Percentiles rank a stretch among this genome's conserved stretches.
These are phyloP conservation scores for Trichothecium roseum DNA, from an alignment of 2,329 filamentous ascomycete genomes.

Conservation along the genomic window DNA sequence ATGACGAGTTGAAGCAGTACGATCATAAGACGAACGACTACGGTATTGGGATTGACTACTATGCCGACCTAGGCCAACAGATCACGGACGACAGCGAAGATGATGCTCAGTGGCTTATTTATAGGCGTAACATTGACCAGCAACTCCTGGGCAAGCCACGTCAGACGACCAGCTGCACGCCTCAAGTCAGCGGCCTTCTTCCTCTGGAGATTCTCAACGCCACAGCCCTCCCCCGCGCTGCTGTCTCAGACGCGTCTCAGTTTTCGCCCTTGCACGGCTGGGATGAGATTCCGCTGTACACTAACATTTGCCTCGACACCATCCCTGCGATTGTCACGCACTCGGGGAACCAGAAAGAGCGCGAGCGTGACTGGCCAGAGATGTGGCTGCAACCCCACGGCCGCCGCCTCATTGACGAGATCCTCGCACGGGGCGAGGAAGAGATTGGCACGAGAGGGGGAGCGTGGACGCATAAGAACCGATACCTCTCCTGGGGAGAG, in stretches of 20 bases:
- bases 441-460: constrained; percentile 7
- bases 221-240: constrained; percentile 6
- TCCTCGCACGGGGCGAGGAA: constrained; percentile 7
- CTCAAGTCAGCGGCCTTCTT: background rate
- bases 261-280: constrained; percentile 8
- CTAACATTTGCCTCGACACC: constrained; percentile 15
- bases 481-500: constrained; percentile 10
- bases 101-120: constrained; percentile 11
- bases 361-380: constrained; percentile 13
- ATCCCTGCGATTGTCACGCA: constrained; percentile 19
- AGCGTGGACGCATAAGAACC: background rate
- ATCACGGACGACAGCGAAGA: constrained; percentile 9
- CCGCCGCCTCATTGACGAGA: constrained; percentile 10
- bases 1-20: constrained; percentile 5
- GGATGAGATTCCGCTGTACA: constrained; percentile 15
- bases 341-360: constrained; percentile 12
- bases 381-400: constrained; percentile 14
- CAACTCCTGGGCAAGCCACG: constrained; percentile 8
- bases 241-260: constrained; percentile 4
- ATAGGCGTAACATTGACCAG: constrained; percentile 21
- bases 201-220: constrained; percentile 12
- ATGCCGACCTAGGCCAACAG: constrained; percentile 14
- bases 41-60: constrained; percentile 17
- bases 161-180: constrained; percentile 6
- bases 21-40: constrained; percentile 11